Evolutionary conservation across 1,284 basidiomycete genomes (phyloP).

Genomic region (Cutaneotrichosporon cutaneum): DNA sequence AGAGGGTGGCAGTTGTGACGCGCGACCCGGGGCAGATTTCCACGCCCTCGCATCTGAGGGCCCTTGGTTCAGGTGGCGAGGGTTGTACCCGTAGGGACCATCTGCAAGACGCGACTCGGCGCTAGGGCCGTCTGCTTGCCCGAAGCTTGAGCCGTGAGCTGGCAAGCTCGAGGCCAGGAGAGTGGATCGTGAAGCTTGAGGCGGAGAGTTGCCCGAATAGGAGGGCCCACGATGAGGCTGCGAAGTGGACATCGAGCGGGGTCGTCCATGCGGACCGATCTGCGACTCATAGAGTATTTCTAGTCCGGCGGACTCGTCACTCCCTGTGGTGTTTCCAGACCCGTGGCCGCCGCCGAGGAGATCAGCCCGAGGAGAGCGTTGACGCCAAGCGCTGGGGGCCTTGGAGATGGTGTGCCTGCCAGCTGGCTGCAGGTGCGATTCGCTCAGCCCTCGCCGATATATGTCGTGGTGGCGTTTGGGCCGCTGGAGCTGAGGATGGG

Average conservation of each 20-base stretch:
- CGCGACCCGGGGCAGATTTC: not conserved
- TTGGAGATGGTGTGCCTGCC: not conserved
- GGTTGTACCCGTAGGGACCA: not conserved
- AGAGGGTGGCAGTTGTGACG: slow-evolving; percentile 5
- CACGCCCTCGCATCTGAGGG: not conserved
- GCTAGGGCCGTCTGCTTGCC: not conserved
- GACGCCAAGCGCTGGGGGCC: not conserved
- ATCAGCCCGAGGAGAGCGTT: not conserved
- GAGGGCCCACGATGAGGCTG: not conserved
- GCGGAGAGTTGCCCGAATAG: not conserved
- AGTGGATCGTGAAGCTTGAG: not conserved
- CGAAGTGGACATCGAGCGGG: not conserved
- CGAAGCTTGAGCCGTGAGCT: not conserved
- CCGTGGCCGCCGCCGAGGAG: not conserved
- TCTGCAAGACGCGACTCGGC: not conserved
- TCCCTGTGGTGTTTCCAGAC: not conserved
- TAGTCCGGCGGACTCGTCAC: not conserved
- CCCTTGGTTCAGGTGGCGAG: not conserved
- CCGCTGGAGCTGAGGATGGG: not conserved
- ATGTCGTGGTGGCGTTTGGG: not conserved
- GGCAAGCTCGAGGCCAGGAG: not conserved
- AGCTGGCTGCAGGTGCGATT: not conserved
- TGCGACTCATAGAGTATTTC: not conserved
- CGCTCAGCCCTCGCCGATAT: not conserved
- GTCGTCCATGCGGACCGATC: not conserved